Percentiles rank a stretch among this genome's conserved stretches.
Conservation (phyloP, 1,139 yeast genomes). For the Geotrichum cucujoidarum region DNA sequence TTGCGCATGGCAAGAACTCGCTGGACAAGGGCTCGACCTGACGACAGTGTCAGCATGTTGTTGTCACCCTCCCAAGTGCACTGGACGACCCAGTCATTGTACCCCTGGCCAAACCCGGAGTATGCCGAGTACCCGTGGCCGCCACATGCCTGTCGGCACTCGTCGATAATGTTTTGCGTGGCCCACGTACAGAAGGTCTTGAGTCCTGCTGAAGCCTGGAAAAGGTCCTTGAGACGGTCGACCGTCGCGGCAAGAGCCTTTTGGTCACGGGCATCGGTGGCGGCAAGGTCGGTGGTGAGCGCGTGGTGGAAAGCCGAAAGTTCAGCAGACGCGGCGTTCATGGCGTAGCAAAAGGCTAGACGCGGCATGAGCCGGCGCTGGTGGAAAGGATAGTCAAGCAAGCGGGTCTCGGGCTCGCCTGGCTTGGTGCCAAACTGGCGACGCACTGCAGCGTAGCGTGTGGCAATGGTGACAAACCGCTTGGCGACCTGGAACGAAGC, state of each 20-base stretch:
- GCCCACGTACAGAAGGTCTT: conserved; percentile 86
- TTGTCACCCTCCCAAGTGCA: conserved; percentile 97
- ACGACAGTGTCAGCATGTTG: conserved; percentile 70
- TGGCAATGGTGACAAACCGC: conserved; percentile 71
- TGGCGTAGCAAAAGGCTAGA: conserved; percentile 67
- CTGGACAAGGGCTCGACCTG: conserved; percentile 48
- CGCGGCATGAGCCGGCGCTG: conserved; percentile 78
- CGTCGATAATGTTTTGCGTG: conserved; percentile 67
- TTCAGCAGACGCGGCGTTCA: conserved; percentile 66
- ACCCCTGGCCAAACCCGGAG: conserved; percentile 80
- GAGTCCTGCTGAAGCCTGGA: conserved; percentile 76
- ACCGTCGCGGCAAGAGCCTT: conserved; percentile 43
- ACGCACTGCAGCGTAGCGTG: conserved; percentile 81
- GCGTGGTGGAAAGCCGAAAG: conserved; percentile 46
- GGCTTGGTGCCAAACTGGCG: conserved; percentile 61
- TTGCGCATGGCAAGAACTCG: conserved; percentile 26
- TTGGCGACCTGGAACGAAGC: conserved; percentile 77
- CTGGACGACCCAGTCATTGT: conserved; percentile 85
- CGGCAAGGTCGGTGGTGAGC: conserved; percentile 49
- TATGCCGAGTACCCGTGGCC: conserved; percentile 88
- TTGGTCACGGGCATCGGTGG: conserved; percentile 30
- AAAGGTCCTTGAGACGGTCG: conserved; percentile 62
- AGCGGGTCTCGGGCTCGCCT: conserved; percentile 35
- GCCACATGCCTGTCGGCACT: conserved; percentile 85
- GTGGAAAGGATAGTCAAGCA: conserved; percentile 77